These are phyloP conservation scores for Aspergillus quadrilineatus DNA, from an alignment of 2,329 filamentous ascomycete genomes.

Conservation along the genomic window DNA sequence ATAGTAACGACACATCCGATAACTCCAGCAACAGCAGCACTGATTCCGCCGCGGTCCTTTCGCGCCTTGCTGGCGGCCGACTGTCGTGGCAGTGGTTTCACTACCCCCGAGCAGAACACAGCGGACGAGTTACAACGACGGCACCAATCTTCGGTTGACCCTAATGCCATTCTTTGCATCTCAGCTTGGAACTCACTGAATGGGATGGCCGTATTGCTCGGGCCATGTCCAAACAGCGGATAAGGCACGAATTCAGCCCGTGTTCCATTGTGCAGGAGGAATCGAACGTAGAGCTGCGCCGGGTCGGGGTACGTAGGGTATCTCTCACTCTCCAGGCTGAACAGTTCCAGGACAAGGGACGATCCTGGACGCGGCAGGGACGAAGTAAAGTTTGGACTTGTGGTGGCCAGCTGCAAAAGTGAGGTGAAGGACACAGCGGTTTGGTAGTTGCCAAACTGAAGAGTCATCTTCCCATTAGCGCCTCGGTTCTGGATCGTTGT, in stretches of 20 bases:
- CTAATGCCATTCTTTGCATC: slow-evolving; percentile 46
- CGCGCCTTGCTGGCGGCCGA: neutral
- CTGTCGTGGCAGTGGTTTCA: slow-evolving; percentile 15
- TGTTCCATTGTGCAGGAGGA: slow-evolving; percentile 59
- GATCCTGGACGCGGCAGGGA: slow-evolving; percentile 51
- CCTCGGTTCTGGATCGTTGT: slow-evolving; percentile 41
- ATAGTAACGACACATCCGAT: slow-evolving; percentile 57
- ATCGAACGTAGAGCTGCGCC: slow-evolving; percentile 54
- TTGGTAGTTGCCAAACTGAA: slow-evolving; percentile 52
- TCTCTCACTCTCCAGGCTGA: slow-evolving; percentile 39
- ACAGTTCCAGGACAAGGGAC: slow-evolving; percentile 55
- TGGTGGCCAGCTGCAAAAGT: slow-evolving; percentile 41
- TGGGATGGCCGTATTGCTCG: slow-evolving; percentile 46
- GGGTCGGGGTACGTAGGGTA: slow-evolving; percentile 40
- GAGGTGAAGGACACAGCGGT: slow-evolving; percentile 54
- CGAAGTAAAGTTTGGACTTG: slow-evolving; percentile 47
- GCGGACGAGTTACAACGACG: slow-evolving; percentile 44
- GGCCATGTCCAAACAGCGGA: slow-evolving; percentile 52
- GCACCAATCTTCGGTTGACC: slow-evolving; percentile 55
- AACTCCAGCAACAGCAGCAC: slow-evolving; percentile 53
- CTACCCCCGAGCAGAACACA: slow-evolving; percentile 53
- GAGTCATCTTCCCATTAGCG: slow-evolving; percentile 42
- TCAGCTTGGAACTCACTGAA: slow-evolving; percentile 52
- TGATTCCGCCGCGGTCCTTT: slow-evolving; percentile 28
- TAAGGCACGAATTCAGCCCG: slow-evolving; percentile 40